Conservation (phyloP, 352 stramenopile species). For the Phytophthora citricola region DNA sequence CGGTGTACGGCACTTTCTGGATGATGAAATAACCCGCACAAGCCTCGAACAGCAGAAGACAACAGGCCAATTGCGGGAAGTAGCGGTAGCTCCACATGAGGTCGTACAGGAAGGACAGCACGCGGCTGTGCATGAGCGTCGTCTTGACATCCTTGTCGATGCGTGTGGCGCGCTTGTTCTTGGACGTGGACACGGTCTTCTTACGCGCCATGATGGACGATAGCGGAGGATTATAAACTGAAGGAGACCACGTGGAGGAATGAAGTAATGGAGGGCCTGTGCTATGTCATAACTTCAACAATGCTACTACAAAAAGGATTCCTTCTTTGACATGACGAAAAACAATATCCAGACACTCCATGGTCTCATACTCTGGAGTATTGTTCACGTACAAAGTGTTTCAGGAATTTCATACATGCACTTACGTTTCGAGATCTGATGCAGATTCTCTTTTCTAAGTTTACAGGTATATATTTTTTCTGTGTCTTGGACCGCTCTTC, state of each 20-base stretch:
- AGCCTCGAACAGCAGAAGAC: slow-evolving; percentile 65
- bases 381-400: no score
- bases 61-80: slow-evolving; percentile 68
- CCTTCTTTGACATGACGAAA: no score
- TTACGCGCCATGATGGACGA: slow-evolving; percentile 38
- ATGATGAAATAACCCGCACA: slow-evolving; percentile 81
- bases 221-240: slow-evolving; percentile 7
- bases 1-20: slow-evolving; percentile 93
- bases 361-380: no score
- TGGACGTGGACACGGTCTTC: slow-evolving; percentile 26
- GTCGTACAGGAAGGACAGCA: slow-evolving; percentile 83
- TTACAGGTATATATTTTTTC: no score
- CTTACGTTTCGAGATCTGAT: no score
- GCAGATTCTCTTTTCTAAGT: no score
- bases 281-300: slow-evolving; percentile 7
- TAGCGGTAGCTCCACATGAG: slow-evolving; percentile 90
- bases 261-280: slow-evolving; percentile 10
- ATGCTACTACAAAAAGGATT: no score
- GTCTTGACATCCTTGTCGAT: slow-evolving; percentile 91
- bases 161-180: slow-evolving; percentile 58
- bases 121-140: slow-evolving; percentile 64
- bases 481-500: no score
- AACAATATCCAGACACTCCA: no score
- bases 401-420: no score
- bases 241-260: slow-evolving; percentile 26